Evolutionary conservation across 805 yeast genomes (phyloP), one percentile per base, ranked within the genome.

Genomic region (Myxozyma udenii): DNA sequence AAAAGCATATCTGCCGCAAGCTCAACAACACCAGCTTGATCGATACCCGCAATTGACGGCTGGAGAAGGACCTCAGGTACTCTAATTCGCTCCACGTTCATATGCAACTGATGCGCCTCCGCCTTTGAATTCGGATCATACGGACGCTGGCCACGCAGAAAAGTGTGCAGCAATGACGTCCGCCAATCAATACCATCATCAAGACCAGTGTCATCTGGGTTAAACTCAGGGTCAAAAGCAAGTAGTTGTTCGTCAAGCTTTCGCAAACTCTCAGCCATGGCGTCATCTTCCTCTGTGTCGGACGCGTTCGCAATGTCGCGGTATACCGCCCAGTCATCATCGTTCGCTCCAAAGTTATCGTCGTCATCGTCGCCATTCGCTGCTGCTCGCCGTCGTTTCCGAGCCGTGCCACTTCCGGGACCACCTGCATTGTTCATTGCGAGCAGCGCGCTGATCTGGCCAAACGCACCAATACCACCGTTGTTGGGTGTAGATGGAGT

Each of bases 271-370:
- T 65, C 68, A 19, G 66, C 64, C 46, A 60, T 46, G 37, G 81
- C 80, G 48, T 81, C 87, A 51, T 85, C 95, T 55, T 86, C 84
- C 30, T 79, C 79, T 53, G 84, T 89, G 60, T 89, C 87, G 23
- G 83, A 84, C 16, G 76, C 83, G 57, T 78, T 80, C 18, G 87
- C 79, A 50, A 89, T 85, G 64, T 87, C 93, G 62, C 93, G 78
- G 66, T 91, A 91, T 16, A 88, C 83, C 21, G 85, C 80, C 97
- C 97, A 91, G 68, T 93, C 98, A 50, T 86, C 95, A 65, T 91
- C 98, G 63, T 88, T 83, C 1, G 96, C 90, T 50, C 97, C 98
- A 69, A 91, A 90, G 0, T 90, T 87, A 68, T 91, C 98, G 62
- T 82, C 87, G 14, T 95, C 95, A 66, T 88, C 97, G 60, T 87